These are phyloP conservation scores for Citrus reticulata DNA, from an alignment of 345 rosid species.

Conservation along the genomic window DNA sequence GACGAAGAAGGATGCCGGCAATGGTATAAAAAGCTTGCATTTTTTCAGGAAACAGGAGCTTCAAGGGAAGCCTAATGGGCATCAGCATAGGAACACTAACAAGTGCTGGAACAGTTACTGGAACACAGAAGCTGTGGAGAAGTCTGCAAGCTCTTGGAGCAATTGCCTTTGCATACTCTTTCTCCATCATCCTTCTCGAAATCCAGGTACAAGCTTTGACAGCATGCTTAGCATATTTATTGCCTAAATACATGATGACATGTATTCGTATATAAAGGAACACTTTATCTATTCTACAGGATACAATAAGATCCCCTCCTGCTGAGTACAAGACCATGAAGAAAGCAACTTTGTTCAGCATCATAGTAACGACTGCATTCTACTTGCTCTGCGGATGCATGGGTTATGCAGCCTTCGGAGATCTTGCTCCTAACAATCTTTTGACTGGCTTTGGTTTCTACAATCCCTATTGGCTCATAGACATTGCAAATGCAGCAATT, in stretches of 20 bases:
- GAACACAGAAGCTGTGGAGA: constrained; percentile 55
- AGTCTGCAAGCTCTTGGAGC: constrained; percentile 61
- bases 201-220: constrained; percentile 47
- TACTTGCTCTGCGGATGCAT: constrained; percentile 74
- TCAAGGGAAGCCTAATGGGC: constrained; percentile 61
- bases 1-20: neutral
- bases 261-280: neutral
- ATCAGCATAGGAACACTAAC: constrained; percentile 47
- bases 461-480: constrained; percentile 76
- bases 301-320: constrained; percentile 74
- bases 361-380: constrained; percentile 49
- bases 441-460: constrained; percentile 78
- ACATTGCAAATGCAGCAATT: constrained; percentile 66
- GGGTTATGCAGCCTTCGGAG: constrained; percentile 85
- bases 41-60: constrained; percentile 31
- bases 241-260: neutral
- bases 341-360: constrained; percentile 55
- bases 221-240: neutral
- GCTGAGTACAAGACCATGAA: constrained; percentile 74
- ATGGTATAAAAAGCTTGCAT: neutral
- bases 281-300: constrained; percentile 30
- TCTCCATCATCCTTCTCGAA: constrained; percentile 57
- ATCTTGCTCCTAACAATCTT: constrained; percentile 68
- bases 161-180: constrained; percentile 47
- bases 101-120: constrained; percentile 41